Conservation (phyloP, 768 basidiomycete species). For the Russula emetica region DNA sequence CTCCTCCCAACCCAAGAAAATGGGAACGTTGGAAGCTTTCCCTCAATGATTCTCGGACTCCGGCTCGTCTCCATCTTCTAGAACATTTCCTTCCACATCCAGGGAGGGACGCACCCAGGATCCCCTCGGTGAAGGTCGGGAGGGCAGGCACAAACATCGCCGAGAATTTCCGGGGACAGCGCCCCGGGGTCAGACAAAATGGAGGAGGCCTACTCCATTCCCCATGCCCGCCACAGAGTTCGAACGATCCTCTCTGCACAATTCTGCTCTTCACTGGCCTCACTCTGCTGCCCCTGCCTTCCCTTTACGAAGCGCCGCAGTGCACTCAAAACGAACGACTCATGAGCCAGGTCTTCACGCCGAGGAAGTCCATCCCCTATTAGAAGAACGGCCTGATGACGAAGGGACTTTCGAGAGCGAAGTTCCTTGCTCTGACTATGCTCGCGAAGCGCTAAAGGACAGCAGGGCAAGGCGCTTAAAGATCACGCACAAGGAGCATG, state of each 20-base stretch:
- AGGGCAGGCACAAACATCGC: neutral
- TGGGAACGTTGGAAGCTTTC: slow-evolving; percentile 15
- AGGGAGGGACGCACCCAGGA: slow-evolving; percentile 3
- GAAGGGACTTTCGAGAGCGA: too few species aligned
- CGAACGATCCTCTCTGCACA: too few species aligned
- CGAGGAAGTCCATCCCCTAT: too few species aligned
- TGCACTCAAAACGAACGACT: neutral
- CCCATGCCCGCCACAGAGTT: too few species aligned
- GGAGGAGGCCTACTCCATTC: too few species aligned
- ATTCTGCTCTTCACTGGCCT: neutral
- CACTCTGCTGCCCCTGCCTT: neutral
- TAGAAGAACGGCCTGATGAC: too few species aligned
- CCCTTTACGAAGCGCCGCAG: neutral
- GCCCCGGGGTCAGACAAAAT: too few species aligned
- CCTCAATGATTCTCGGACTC: neutral
- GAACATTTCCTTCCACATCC: neutral
- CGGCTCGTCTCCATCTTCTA: slow-evolving; percentile 2
- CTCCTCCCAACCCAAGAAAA: too few species aligned
- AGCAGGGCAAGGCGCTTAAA: too few species aligned
- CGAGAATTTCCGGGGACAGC: slow-evolving; percentile 1
- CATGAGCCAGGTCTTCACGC: too few species aligned
- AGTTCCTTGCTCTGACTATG: neutral
- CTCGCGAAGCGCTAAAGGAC: neutral
- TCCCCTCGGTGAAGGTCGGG: neutral
- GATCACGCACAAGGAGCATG: too few species aligned